Conservation (phyloP, 192 early-diverging fungal species). For the Funneliformis mosseae region DNA sequence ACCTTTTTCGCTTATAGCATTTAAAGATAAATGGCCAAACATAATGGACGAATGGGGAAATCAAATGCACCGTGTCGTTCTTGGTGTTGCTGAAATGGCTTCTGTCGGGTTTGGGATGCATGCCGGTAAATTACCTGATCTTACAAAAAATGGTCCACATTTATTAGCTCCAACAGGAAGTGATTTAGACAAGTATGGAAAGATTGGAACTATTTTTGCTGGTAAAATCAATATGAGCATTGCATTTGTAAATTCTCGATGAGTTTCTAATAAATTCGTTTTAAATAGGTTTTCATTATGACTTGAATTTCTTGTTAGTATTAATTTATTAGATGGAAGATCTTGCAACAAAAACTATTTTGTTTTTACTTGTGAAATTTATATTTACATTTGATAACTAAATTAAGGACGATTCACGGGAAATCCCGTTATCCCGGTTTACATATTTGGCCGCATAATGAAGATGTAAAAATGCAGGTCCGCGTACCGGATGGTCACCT, state of each 20-base stretch:
- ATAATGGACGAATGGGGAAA: conserved; percentile 70
- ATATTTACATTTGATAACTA: not conserved
- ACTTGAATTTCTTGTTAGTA: conserved; percentile 61
- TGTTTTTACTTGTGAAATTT: not conserved
- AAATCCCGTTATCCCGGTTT: conserved; percentile 75
- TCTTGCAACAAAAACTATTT: not conserved
- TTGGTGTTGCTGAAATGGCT: conserved; percentile 61
- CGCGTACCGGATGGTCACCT: conserved; percentile 64
- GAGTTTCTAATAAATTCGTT: not conserved
- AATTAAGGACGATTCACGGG: conserved; percentile 64
- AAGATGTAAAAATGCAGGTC: conserved; percentile 60
- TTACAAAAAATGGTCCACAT: conserved; percentile 66
- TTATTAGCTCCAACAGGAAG: conserved; percentile 70
- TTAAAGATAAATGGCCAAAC: conserved; percentile 60
- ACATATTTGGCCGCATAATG: conserved; percentile 67
- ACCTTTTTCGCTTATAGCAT: conserved; percentile 42
- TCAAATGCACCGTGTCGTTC: conserved; percentile 57
- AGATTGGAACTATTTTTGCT: conserved; percentile 64
- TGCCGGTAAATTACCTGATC: conserved; percentile 54
- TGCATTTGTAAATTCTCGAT: not conserved
- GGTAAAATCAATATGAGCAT: conserved; percentile 32
- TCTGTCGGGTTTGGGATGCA: conserved; percentile 66
- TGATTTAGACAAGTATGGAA: conserved; percentile 64
- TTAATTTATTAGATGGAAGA: not conserved
- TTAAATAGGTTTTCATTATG: conserved; percentile 46